Evolutionary conservation across 768 basidiomycete genomes (phyloP).

Genomic region (Mrakia blollopis): DNA sequence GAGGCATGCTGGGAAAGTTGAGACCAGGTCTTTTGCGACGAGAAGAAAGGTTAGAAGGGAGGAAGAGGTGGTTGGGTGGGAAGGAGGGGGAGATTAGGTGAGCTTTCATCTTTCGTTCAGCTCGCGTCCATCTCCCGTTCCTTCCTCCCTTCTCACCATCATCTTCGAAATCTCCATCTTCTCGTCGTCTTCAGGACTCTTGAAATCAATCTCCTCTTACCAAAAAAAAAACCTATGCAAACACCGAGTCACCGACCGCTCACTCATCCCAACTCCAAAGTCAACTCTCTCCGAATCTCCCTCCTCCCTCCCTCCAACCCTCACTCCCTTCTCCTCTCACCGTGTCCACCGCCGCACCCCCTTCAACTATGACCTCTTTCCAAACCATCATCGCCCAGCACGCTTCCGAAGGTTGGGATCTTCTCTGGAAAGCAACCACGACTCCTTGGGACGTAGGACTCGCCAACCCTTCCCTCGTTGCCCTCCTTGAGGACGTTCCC

Average conservation of each 20-base stretch:
- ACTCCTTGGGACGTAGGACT: background rate
- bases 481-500: background rate
- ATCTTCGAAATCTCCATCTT: background rate
- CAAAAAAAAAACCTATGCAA: background rate
- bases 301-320: background rate
- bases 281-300: background rate
- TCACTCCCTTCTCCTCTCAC: background rate
- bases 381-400: background rate
- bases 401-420: background rate
- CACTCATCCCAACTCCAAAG: background rate
- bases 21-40: background rate
- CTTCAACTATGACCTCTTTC: background rate
- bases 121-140: background rate
- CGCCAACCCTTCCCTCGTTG: background rate
- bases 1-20: background rate
- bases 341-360: background rate
- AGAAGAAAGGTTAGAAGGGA: background rate
- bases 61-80: background rate
- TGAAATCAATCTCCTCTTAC: too few species aligned
- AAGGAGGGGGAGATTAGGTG: background rate
- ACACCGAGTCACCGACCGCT: background rate
- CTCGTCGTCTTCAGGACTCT: background rate
- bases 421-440: background rate
- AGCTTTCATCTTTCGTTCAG: background rate
- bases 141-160: background rate